phyloP scores from a whole-genome alignment of 306 rosid genomes.

The Potentilla sterilis region DNA sequence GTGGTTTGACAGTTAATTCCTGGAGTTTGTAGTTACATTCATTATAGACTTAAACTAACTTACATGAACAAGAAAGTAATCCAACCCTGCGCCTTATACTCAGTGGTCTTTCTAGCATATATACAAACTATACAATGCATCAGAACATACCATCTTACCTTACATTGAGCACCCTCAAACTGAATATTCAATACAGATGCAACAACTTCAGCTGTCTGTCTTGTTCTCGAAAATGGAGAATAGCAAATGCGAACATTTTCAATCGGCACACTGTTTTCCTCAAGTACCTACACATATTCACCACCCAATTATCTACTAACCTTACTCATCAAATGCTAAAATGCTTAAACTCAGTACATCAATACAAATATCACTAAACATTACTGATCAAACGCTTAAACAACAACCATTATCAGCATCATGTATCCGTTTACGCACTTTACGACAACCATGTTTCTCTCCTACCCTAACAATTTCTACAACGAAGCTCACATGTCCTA shows the following conservation, averaged over 20 bases:
- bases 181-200: conserved; percentile 57
- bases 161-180: conserved; percentile 63
- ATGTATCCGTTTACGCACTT: background rate
- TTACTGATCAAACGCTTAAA: background rate
- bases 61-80: background rate
- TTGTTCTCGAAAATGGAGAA: conserved; percentile 87
- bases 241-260: conserved; percentile 67
- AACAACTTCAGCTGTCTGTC: conserved; percentile 59
- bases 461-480: background rate
- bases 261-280: conserved; percentile 42
- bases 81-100: background rate
- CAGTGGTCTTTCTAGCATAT: background rate
- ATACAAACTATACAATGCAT: background rate
- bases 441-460: background rate
- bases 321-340: background rate
- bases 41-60: background rate
- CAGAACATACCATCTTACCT: conserved; percentile 40
- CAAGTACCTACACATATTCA: conserved; percentile 47
- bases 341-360: background rate
- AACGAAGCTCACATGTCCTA: background rate
- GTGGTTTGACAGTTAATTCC: background rate
- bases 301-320: background rate
- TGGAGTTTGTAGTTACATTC: background rate
- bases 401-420: background rate
- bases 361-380: background rate